phyloP scores from a whole-genome alignment of 371 early-diverging fungal genomes.

The Mucor saturninus region DNA sequence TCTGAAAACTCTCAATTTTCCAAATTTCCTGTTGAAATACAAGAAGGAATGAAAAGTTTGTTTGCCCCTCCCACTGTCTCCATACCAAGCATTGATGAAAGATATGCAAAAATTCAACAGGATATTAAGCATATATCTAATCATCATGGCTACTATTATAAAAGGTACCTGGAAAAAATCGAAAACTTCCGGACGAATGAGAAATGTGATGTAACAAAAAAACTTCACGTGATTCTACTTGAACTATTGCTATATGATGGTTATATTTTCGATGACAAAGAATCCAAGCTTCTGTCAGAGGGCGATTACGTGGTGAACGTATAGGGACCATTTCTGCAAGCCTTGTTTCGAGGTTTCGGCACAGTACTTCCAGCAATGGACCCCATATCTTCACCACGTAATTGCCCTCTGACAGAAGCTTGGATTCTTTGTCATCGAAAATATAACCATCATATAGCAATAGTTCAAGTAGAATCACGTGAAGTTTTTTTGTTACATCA shows the following conservation, averaged over 20 bases:
- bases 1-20: constrained; percentile 12
- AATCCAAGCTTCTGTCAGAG: constrained; percentile 15
- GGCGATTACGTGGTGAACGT: constrained; percentile 20
- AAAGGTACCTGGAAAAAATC: constrained; percentile 16
- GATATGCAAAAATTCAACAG: constrained; percentile 16
- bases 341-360: no score
- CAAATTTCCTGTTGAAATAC: constrained; percentile 8
- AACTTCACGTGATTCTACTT: constrained; percentile 8
- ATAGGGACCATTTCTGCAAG: constrained; percentile 14
- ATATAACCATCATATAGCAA: constrained; percentile 14
- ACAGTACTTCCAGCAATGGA: constrained; percentile 11
- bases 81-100: background rate
- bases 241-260: constrained; percentile 17
- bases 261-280: constrained; percentile 16
- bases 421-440: constrained; percentile 13
- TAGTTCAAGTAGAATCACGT: constrained; percentile 14
- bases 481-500: constrained; percentile 9
- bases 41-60: constrained; percentile 7
- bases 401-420: constrained; percentile 19
- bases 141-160: constrained; percentile 8
- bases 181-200: background rate
- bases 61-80: constrained; percentile 10
- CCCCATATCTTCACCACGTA: constrained; percentile 21
- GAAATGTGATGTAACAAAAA: constrained; percentile 12
- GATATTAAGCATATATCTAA: constrained; percentile 4